These are phyloP conservation scores for Mortierella sp. DNA, from an alignment of 371 early-diverging fungal species.

Conservation along the genomic window DNA sequence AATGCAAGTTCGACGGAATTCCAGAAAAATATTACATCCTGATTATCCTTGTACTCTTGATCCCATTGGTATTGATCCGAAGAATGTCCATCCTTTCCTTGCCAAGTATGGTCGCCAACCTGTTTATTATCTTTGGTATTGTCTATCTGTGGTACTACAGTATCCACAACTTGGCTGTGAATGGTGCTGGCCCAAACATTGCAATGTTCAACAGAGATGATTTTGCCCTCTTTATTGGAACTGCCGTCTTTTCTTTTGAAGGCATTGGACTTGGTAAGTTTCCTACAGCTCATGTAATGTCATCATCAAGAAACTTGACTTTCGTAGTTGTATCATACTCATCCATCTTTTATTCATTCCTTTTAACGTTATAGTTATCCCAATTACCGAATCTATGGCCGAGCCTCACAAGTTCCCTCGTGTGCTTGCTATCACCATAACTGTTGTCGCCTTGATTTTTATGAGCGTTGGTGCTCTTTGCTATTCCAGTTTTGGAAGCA, in stretches of 20 bases:
- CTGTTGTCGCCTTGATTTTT: constrained; percentile 69
- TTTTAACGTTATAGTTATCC: constrained; percentile 59
- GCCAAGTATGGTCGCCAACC: constrained; percentile 77
- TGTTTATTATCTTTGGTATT: constrained; percentile 80
- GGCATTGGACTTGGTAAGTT: constrained; percentile 76
- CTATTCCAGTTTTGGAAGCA: constrained; percentile 77
- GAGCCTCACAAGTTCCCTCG: constrained; percentile 68
- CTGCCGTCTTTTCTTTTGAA: constrained; percentile 84
- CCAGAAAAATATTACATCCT: constrained; percentile 67
- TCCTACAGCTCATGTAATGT: no score
- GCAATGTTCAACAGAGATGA: constrained; percentile 66
- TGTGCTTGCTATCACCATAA: constrained; percentile 69
- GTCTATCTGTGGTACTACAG: constrained; percentile 61
- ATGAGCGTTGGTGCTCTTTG: constrained; percentile 73
- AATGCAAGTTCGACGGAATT: constrained; percentile 53
- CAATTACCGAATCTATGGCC: constrained; percentile 69
- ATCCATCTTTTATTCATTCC: background rate
- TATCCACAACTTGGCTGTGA: constrained; percentile 52
- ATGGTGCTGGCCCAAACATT: constrained; percentile 62
- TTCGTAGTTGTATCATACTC: background rate
- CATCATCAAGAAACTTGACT: no score
- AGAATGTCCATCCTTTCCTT: constrained; percentile 74
- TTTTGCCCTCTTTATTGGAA: constrained; percentile 81
- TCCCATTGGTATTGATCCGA: constrained; percentile 79
- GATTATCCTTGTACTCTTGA: constrained; percentile 67